Conservation (phyloP, 179 eudicot species). For the Beta lomatogona region DNA sequence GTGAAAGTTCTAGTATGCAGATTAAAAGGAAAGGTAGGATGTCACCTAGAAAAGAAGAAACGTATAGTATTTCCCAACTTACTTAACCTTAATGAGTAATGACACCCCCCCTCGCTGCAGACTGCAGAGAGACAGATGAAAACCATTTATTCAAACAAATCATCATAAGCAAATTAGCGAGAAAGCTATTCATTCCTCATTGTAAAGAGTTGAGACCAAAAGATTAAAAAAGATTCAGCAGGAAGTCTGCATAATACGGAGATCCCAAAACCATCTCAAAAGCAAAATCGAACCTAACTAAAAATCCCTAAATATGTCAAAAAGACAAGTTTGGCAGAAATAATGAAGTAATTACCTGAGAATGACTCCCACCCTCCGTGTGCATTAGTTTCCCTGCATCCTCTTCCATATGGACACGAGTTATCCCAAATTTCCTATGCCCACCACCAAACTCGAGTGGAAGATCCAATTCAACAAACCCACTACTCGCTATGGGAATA, state of each 20-base stretch:
- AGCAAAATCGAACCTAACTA: neutral
- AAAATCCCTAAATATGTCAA: neutral
- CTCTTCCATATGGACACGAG: conserved; percentile 97
- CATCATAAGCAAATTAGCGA: neutral
- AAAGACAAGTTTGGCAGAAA: neutral
- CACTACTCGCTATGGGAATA: conserved; percentile 79
- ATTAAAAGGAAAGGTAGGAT: no score
- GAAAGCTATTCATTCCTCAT: neutral
- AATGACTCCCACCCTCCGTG: conserved; percentile 65
- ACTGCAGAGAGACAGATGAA: neutral
- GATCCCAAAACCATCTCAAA: neutral
- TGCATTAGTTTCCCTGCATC: conserved; percentile 96
- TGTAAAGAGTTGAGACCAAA: neutral
- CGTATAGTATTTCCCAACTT: neutral
- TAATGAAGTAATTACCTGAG: conserved; percentile 56
- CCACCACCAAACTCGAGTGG: conserved; percentile 95
- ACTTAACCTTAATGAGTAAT: neutral
- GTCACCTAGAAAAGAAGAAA: no score
- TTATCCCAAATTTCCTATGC: conserved; percentile 82
- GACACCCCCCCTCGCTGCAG: neutral
- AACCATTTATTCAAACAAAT: neutral
- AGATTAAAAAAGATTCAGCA: neutral
- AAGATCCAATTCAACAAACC: conserved; percentile 83
- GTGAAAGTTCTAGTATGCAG: no score
- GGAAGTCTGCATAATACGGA: neutral